Evolutionary conservation across 2,329 filamentous ascomycete species (phyloP).

Genomic region (Penicillium sp.): DNA sequence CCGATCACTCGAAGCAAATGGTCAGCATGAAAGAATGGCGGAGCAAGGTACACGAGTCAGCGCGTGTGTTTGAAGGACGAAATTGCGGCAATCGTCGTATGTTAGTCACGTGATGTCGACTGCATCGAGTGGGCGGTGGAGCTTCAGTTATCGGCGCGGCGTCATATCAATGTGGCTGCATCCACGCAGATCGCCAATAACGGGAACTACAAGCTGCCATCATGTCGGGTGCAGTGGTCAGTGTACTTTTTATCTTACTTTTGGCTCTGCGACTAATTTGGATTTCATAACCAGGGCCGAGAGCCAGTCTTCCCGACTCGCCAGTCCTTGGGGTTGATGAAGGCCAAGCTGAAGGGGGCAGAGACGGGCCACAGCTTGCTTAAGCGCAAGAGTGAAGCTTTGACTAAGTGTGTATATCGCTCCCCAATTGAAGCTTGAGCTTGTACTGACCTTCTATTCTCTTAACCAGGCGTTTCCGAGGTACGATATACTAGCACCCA

Average conservation of each 20-base stretch:
- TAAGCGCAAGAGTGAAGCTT: slow-evolving; percentile 96
- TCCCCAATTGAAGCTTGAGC: background rate
- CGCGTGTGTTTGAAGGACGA: slow-evolving; percentile 29
- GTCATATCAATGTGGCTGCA: slow-evolving; percentile 34
- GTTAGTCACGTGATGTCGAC: slow-evolving; percentile 26
- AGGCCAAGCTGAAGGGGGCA: slow-evolving; percentile 93
- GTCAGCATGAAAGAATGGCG: slow-evolving; percentile 25
- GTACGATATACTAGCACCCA: slow-evolving; percentile 50
- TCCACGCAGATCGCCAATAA: slow-evolving; percentile 15
- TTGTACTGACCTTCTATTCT: slow-evolving; percentile 23
- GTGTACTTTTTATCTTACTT: background rate
- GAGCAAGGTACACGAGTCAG: slow-evolving; percentile 28
- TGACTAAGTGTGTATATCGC: slow-evolving; percentile 76
- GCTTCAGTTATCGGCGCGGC: slow-evolving; percentile 27
- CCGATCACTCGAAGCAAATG: slow-evolving; percentile 35
- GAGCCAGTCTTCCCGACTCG: slow-evolving; percentile 97
- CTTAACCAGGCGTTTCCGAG: slow-evolving; percentile 75
- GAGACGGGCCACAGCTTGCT: slow-evolving; percentile 90
- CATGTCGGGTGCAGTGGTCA: slow-evolving; percentile 41
- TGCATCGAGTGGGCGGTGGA: slow-evolving; percentile 26
- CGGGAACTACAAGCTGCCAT: slow-evolving; percentile 18
- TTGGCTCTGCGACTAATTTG: slow-evolving; percentile 4
- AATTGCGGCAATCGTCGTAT: slow-evolving; percentile 30
- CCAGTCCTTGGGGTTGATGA: slow-evolving; percentile 96
- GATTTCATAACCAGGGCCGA: slow-evolving; percentile 64